Evolutionary conservation across 306 rosid species (phyloP), one percentile per base, ranked within the genome.

Genomic region (Pterocarpus macrocarpus): DNA sequence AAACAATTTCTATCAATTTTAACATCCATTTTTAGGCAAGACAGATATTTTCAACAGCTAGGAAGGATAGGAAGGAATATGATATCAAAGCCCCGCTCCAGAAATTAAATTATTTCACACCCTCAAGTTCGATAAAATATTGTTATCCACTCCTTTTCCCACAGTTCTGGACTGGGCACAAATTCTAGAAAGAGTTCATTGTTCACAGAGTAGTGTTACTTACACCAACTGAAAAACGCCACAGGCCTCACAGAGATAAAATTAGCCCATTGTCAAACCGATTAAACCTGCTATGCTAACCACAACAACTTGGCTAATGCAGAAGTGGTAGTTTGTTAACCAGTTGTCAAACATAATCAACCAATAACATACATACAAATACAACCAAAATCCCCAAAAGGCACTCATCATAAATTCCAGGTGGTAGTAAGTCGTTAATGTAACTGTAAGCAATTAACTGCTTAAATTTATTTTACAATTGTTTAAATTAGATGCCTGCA

Each of bases 1-100:
- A 14, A 71, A 50, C 59, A 69, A 35, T 69, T 33, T 30, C 12
- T 41, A 55, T 14, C 41, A 15, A 11, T 47, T 77, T 69, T 36
- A 34, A 16, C 28, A 35, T 64, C 39, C 72, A 50, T 3, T 64
- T 38, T 36, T 4, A 10, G 2, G 34, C 64, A 58, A 41, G 43
- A 75, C 47, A 75, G 28, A 63, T 11, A 17, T n/a, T 12, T n/a
- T 49, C 34, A 64, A 12, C 39, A 58, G 45, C 58, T 59, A 59
- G 17, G 36, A 39, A 57, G 34, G 15, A 58, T 41, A n/a, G 11
- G 35, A 49, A 44, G 35, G n/a, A 59, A 12, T 28, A 33, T 15
- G 17, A 8, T 38, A 80, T 64, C 80, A 15, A 77, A 64, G 33
- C 50, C 57, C 50, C 49, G 45, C 15, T 32, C 33, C 34, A 67